Evolutionary conservation across 2,329 filamentous ascomycete genomes (phyloP).

Genomic region (Aspergillus eucalypticola): DNA sequence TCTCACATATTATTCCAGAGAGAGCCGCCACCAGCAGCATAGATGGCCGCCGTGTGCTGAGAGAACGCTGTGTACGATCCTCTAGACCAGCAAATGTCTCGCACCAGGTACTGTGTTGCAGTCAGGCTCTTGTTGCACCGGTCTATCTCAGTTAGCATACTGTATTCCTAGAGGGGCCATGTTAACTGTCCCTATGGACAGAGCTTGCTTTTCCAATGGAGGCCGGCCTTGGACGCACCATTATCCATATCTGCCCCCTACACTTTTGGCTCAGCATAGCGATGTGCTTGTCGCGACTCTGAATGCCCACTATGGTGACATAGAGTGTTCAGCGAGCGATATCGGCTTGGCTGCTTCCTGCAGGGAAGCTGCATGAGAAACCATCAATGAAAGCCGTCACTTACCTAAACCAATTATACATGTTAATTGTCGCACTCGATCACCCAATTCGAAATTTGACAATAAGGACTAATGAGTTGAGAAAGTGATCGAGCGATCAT

Average conservation of each 20-base stretch:
- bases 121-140: not conserved
- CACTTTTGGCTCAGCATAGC: not conserved
- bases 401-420: not conserved
- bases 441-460: not conserved
- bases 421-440: not conserved
- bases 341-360: not conserved
- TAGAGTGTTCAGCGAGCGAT: not conserved
- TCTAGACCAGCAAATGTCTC: not conserved
- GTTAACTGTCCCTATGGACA: not conserved
- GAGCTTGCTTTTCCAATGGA: not conserved
- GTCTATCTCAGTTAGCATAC: not conserved
- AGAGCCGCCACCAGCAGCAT: not conserved
- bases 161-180: not conserved
- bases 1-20: not conserved
- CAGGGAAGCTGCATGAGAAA: not conserved
- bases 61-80: not conserved
- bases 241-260: not conserved
- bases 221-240: not conserved
- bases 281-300: not conserved
- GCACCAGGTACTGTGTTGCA: not conserved
- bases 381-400: not conserved
- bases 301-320: not conserved
- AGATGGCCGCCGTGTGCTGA: not conserved
- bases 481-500: not conserved
- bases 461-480: not conserved